Evolutionary conservation across 1,139 yeast genomes (phyloP).

Genomic region (Yamadazyma spencermartinsiae): DNA sequence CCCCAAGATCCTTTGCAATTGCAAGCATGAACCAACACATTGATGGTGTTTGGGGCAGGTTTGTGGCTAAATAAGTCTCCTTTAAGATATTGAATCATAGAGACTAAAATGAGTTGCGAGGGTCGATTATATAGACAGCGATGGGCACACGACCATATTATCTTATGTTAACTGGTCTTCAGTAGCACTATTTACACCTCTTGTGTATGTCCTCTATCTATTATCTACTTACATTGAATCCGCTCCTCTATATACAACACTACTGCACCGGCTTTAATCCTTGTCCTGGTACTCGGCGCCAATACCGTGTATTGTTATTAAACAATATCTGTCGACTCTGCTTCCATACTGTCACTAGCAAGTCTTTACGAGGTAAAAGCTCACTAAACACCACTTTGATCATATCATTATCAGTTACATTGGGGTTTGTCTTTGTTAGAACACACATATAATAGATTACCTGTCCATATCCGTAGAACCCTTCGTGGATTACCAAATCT

Average conservation of each 20-base stretch:
- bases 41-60: conserved; percentile 19
- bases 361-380: conserved; percentile 45
- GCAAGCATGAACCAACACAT: conserved; percentile 71
- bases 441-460: conserved; percentile 63
- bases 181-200: too few relatives aligned
- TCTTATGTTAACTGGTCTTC: too few relatives aligned
- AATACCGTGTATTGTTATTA: conserved; percentile 36
- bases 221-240: not conserved
- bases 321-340: conserved; percentile 39
- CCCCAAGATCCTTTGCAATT: conserved; percentile 84
- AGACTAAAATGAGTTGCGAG: too few relatives aligned
- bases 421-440: conserved; percentile 40
- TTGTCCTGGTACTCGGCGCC: conserved; percentile 48
- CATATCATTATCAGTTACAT: conserved; percentile 24
- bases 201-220: not conserved
- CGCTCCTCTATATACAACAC: not conserved
- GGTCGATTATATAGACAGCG: not conserved
- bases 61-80: conserved; percentile 60
- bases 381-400: conserved; percentile 53
- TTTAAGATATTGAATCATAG: conserved; percentile 37
- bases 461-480: conserved; percentile 59
- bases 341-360: conserved; percentile 41
- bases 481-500: conserved; percentile 68
- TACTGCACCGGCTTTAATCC: conserved; percentile 22
- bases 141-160: not conserved